Evolutionary conservation across 805 yeast genomes (phyloP).

Genomic region (Starmerella potacharoeniae): DNA sequence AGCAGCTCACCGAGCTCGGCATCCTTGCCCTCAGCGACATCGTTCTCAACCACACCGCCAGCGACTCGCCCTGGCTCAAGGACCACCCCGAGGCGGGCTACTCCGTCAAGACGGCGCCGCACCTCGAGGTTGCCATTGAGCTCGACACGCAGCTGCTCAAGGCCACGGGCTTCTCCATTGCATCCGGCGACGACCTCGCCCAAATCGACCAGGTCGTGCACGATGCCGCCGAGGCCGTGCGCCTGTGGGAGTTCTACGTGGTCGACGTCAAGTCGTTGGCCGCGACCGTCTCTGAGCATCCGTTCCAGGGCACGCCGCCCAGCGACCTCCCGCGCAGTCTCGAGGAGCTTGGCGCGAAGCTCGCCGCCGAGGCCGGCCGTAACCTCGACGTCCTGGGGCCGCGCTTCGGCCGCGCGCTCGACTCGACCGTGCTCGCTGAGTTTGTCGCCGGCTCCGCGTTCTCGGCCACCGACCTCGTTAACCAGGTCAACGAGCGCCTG

Average conservation of each 20-base stretch:
- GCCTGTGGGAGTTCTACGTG: slow-evolving; percentile 83
- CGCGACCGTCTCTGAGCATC: slow-evolving; percentile 22
- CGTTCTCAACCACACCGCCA: slow-evolving; percentile 90
- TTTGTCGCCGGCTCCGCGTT: slow-evolving; percentile 33
- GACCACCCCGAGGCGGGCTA: slow-evolving; percentile 89
- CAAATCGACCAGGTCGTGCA: slow-evolving; percentile 53
- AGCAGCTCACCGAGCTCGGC: slow-evolving; percentile 39
- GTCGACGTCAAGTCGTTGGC: slow-evolving; percentile 37
- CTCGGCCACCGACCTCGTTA: slow-evolving; percentile 38
- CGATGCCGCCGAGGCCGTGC: slow-evolving; percentile 37
- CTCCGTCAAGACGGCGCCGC: slow-evolving; percentile 79
- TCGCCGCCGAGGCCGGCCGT: slow-evolving; percentile 34
- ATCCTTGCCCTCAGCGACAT: slow-evolving; percentile 79
- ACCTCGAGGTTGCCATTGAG: slow-evolving; percentile 71
- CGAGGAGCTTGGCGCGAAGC: slow-evolving; percentile 36
- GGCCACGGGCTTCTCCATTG: slow-evolving; percentile 42
- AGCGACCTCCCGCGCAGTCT: slow-evolving; percentile 28
- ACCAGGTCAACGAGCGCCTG: slow-evolving; percentile 64
- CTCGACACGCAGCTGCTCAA: slow-evolving; percentile 59
- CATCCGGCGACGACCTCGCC: slow-evolving; percentile 43
- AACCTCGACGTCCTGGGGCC: slow-evolving; percentile 35
- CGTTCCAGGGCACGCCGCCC: slow-evolving; percentile 36
- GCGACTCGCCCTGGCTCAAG: slow-evolving; percentile 74
- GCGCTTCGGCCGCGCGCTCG: slow-evolving; percentile 46
- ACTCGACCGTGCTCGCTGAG: slow-evolving; percentile 40